A percentile compares a stretch with the other conserved stretches of the same genome.
phyloP scores from a whole-genome alignment of 768 basidiomycete genomes.

The Phanerochaete sordida region DNA sequence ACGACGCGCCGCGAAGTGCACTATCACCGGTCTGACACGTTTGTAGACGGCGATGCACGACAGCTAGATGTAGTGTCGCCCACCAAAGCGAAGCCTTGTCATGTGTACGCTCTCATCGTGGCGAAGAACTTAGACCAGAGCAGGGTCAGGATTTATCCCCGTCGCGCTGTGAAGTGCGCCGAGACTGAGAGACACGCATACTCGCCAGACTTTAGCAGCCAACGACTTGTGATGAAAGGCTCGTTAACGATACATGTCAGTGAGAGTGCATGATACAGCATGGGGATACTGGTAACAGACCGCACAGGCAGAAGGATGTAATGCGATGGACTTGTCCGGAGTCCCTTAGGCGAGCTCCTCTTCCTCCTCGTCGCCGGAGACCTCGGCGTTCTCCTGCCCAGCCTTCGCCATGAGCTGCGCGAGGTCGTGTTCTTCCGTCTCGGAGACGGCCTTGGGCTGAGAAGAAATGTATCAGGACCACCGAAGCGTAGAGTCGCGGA shows the following conservation, averaged over 20 bases:
- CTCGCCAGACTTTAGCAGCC: no score
- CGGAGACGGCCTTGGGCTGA: slow-evolving; percentile 96
- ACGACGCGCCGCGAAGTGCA: no score
- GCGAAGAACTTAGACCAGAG: no score
- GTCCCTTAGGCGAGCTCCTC: slow-evolving; percentile 40
- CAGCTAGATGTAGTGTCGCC: no score
- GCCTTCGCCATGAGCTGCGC: slow-evolving; percentile 96
- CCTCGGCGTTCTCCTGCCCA: slow-evolving; percentile 91
- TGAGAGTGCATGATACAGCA: slow-evolving; percentile 1
- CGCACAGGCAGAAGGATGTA: neutral
- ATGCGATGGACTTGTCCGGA: neutral
- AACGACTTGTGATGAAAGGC: no score
- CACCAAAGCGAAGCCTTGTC: no score
- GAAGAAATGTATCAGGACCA: neutral
- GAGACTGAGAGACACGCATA: no score
- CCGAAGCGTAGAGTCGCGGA: neutral
- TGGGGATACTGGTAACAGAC: neutral
- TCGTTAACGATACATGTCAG: slow-evolving; percentile 18
- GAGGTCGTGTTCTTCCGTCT: slow-evolving; percentile 96
- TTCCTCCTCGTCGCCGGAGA: slow-evolving; percentile 91
- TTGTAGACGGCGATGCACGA: no score
- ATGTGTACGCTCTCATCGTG: no score
- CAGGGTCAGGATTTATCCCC: no score
- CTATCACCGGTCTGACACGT: no score
- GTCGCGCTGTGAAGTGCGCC: no score